These are phyloP conservation scores for Stachybotrys elegans DNA, from an alignment of 2,329 filamentous ascomycete genomes.

Conservation along the genomic window DNA sequence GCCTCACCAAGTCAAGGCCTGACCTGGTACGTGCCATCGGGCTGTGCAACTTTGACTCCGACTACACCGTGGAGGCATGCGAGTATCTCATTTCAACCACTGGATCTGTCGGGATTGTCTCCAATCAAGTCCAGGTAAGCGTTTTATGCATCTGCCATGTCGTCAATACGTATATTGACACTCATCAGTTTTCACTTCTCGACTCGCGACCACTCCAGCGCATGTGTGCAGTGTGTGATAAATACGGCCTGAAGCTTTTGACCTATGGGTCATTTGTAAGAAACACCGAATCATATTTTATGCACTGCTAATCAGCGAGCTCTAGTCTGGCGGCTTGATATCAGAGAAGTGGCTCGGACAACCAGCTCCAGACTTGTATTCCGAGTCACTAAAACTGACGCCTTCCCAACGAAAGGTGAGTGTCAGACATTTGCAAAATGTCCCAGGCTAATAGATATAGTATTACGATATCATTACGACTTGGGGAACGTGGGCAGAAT, in stretches of 20 bases:
- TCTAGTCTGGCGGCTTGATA: slow-evolving; percentile 26
- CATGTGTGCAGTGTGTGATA: slow-evolving; percentile 12
- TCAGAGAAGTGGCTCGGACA: slow-evolving; percentile 25
- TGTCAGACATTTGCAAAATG: too few relatives aligned
- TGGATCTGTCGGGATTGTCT: slow-evolving; percentile 16
- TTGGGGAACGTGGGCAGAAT: slow-evolving; percentile 42
- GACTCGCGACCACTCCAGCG: slow-evolving; percentile 15
- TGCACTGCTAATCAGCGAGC: background rate
- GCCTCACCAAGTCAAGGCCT: slow-evolving; percentile 26
- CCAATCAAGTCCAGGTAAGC: slow-evolving; percentile 23
- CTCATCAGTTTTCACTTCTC: slow-evolving; percentile 14
- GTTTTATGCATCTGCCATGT: background rate
- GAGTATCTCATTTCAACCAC: slow-evolving; percentile 20
- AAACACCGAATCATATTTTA: background rate
- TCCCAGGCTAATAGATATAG: too few relatives aligned
- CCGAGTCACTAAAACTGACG: slow-evolving; percentile 20
- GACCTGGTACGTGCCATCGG: slow-evolving; percentile 13
- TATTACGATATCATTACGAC: slow-evolving; percentile 23
- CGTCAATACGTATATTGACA: background rate
- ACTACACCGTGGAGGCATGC: slow-evolving; percentile 19
- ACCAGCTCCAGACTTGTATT: slow-evolving; percentile 25
- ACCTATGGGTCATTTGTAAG: slow-evolving; percentile 21
- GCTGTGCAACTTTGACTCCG: slow-evolving; percentile 18
- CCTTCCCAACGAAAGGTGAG: slow-evolving; percentile 29
- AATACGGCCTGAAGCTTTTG: slow-evolving; percentile 14